phyloP scores from a whole-genome alignment of 2,329 filamentous ascomycete species.

The Ophiostoma angusticollis region DNA sequence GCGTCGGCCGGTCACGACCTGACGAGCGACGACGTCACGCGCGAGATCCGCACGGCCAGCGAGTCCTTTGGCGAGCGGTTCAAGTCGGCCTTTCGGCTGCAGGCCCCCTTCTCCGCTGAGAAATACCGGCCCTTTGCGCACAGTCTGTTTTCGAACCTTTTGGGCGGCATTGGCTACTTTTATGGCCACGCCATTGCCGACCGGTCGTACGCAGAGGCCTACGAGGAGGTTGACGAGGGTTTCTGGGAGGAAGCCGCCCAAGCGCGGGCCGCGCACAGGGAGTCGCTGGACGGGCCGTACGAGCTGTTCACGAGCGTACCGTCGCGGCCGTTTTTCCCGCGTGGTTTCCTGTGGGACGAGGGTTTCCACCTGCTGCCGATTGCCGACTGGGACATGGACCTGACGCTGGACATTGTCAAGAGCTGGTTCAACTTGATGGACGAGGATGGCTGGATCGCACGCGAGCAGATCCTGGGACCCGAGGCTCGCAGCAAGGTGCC shows the following conservation, averaged over 20 bases:
- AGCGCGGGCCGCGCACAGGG: conserved; percentile 55
- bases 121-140: conserved; percentile 71
- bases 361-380: conserved; percentile 90
- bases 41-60: conserved; percentile 53
- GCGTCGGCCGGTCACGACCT: conserved; percentile 47
- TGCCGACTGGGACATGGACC: conserved; percentile 85
- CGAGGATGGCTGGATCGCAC: conserved; percentile 91
- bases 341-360: conserved; percentile 96
- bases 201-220: conserved; percentile 80
- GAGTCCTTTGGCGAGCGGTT: conserved; percentile 65
- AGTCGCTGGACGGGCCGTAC: conserved; percentile 65
- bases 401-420: conserved; percentile 75
- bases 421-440: conserved; percentile 97
- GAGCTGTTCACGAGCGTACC: conserved; percentile 87
- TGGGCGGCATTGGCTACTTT: conserved; percentile 93
- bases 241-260: conserved; percentile 90
- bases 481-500: conserved; percentile 95
- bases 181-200: conserved; percentile 80
- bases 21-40: conserved; percentile 51
- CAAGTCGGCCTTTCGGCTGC: conserved; percentile 54
- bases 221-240: conserved; percentile 87
- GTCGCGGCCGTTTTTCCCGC: conserved; percentile 88
- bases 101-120: conserved; percentile 60
- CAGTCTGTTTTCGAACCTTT: conserved; percentile 84
- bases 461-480: conserved; percentile 84